phyloP scores from a whole-genome alignment of 345 rosid species.

The Populus euphratica region DNA sequence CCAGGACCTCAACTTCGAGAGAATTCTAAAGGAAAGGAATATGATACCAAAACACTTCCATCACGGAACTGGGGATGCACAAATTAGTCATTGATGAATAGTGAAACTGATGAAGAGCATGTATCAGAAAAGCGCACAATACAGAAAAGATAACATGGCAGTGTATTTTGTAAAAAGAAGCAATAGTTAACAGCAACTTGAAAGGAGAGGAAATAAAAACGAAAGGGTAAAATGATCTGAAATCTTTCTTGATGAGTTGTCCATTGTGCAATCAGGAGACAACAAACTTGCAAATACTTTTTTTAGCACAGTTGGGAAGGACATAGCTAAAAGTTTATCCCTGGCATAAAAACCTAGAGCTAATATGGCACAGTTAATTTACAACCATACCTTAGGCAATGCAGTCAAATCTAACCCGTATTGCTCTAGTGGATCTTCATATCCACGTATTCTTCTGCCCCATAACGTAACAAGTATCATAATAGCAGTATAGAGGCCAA shows the following conservation, averaged over 20 bases:
- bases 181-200: neutral
- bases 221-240: neutral
- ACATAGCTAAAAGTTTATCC: neutral
- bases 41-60: too few relatives aligned
- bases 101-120: neutral
- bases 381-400: constrained; percentile 46
- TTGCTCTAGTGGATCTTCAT: constrained; percentile 63
- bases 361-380: neutral
- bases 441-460: constrained; percentile 80
- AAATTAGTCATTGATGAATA: neutral
- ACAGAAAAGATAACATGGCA: neutral
- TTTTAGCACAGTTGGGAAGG: neutral
- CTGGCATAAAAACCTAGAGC: neutral
- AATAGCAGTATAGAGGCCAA: constrained; percentile 75
- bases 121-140: neutral
- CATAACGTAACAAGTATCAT: constrained; percentile 65
- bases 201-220: too few relatives aligned
- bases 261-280: neutral
- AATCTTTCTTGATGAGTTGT: neutral
- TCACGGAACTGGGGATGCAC: neutral
- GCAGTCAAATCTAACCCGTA: constrained; percentile 75
- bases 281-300: neutral
- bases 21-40: neutral
- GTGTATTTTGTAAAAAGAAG: neutral
- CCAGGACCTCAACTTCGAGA: neutral